Evolutionary conservation across 177 flowering plant species (phyloP), one percentile per base, ranked within the genome.

Genomic region (Vitis hybrid): DNA sequence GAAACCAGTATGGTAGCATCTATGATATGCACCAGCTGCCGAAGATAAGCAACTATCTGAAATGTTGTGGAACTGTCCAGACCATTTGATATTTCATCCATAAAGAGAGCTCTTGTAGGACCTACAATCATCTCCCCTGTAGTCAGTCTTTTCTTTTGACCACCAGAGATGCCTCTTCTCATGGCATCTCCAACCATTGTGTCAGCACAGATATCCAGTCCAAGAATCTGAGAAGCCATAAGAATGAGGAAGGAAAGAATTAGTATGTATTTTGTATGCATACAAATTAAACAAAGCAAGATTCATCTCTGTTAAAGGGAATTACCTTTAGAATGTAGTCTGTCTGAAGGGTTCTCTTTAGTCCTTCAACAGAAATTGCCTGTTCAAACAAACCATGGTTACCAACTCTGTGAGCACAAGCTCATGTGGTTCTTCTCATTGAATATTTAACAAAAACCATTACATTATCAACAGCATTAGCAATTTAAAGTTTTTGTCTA

Each of bases 41-140:
- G 91, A 72, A 92, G 86, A 76, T 82, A 90, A 18, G 82, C 56
- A 67, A 89, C 82, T 72, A 90, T 85, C 72, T 90, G 95, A 76
- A 83, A 90, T 52, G 97, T 83, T 6, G 98, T 92, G 56, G 96
- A 92, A 71, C 96, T 92, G 74, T 92, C 98, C 54, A 90, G 79
- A 50, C 97, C 94, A 67, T 87, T 92, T 56, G 97, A 82, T 77
- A 92, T 89, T 77, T 90, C 95, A 75, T 92, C 97, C 97, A 90
- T 87, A 70, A 89, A 82, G 34, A 92, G 67, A 66, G 90, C 87
- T 74, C 74, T 88, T 65, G 87, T 85, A 2, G 97, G 97, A 32
- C 97, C 94, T 14, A 92, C 88, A 75, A 90, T 85, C 90, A 92
- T 89, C 84, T 92, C 95, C 50, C 87, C 95, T 81, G 91, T 85